Base-by-base conservation (phyloP, 2,329 filamentous ascomycete genomes). In the Colletotrichum eleusines region DNA sequence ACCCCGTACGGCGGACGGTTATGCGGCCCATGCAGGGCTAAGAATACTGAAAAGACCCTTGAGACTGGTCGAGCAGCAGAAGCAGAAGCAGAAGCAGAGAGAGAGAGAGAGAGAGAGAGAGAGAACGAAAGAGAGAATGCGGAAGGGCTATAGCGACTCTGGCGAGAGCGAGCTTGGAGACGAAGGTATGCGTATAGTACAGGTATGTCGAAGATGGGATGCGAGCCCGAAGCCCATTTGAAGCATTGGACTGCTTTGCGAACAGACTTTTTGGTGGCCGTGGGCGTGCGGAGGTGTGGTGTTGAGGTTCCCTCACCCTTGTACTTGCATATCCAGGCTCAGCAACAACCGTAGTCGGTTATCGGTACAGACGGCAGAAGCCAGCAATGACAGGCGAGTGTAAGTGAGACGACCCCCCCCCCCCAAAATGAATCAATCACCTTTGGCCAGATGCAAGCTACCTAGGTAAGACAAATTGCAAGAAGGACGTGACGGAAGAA, bases 21-120 rank as follows among this genome's bases (percentile, higher is more conserved):
- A 63, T 71, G 64, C 69, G 69, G 69, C 58, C 69, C 69, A 71
- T 71, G 64, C 69, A 68, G 69, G 64, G 53, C 69, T 59, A 54
- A 59, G 64, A 63, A 59, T 23, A 58, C 23, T 11, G 4, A 33
- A 54, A 63, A 69, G 65, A 69, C 69, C 64, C 69, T 63, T 50
- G 48, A 46, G 64, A 44, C 40, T 51, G 16, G 64, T 55, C 33
- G 40, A 62, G 33, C 6, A 16, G 35, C 57, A 68, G 51, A 69
- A 38, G 61, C 31, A 63, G 42, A n/a, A n/a, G n/a, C n/a, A n/a
- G n/a, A n/a, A n/a, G n/a, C n/a, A n/a, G n/a, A n/a, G n/a, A n/a
- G n/a, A n/a, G n/a, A n/a, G n/a, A n/a, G n/a, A n/a, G n/a, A n/a
- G n/a, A n/a, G n/a, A n/a, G n/a, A n/a, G n/a, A n/a, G n/a, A n/a